Evolutionary conservation across 768 basidiomycete species (phyloP).

Genomic region (Omphalotus guepiniiformis): DNA sequence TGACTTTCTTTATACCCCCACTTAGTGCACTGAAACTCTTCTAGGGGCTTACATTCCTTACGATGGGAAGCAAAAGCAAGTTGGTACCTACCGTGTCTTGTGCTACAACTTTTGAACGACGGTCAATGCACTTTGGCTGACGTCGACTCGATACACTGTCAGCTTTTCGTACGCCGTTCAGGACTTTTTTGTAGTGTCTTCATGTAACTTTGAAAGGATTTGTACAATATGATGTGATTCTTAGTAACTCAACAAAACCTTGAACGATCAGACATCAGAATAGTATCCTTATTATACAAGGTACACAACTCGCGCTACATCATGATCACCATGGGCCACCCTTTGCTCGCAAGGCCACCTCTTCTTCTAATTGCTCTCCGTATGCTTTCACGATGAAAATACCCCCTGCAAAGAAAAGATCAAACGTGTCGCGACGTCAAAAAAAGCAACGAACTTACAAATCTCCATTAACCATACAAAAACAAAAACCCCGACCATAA

Average conservation of each 20-base stretch:
- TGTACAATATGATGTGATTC: too few species aligned
- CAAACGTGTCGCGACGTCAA: background rate
- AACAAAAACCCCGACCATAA: conserved; percentile 38
- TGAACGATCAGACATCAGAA: too few species aligned
- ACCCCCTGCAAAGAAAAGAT: conserved; percentile 29
- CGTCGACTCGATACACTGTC: too few species aligned
- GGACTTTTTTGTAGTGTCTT: background rate
- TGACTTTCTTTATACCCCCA: too few species aligned
- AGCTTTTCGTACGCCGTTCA: too few species aligned
- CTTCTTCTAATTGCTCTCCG: conserved; percentile 40
- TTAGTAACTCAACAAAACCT: too few species aligned
- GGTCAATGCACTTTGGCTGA: too few species aligned
- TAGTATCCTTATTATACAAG: too few species aligned
- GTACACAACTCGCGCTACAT: too few species aligned
- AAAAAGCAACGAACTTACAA: conserved; percentile 29
- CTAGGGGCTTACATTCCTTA: conserved; percentile 55
- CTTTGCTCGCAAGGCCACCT: conserved; percentile 29
- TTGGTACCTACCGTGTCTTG: conserved; percentile 38
- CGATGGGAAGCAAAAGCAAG: conserved; percentile 44
- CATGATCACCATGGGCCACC: conserved; percentile 7
- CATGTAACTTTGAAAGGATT: background rate
- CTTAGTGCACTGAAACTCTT: background rate
- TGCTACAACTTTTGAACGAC: conserved; percentile 26
- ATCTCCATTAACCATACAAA: conserved; percentile 44
- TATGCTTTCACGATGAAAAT: conserved; percentile 45